A percentile compares a stretch with the other conserved stretches of the same genome.
phyloP scores from a whole-genome alignment of 2,329 filamentous ascomycete species.

The Pleomassaria siparia region DNA sequence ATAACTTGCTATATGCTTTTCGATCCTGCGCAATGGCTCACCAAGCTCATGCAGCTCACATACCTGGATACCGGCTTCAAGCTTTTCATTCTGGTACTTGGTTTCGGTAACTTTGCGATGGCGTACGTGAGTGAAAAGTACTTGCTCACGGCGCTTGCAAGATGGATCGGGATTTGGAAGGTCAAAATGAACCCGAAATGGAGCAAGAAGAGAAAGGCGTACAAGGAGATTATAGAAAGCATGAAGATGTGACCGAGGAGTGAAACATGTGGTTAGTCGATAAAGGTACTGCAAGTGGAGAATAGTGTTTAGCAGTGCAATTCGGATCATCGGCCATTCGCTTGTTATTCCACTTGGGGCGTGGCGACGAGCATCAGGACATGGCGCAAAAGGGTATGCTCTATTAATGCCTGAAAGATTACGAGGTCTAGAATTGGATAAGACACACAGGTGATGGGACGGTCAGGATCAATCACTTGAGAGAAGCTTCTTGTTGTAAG shows the following conservation, averaged over 20 bases:
- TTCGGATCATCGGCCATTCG: too few relatives aligned
- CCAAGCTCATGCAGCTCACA: conserved; percentile 81
- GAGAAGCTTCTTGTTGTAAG: too few relatives aligned
- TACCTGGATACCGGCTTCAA: conserved; percentile 72
- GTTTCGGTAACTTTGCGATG: conserved; percentile 65
- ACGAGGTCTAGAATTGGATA: too few relatives aligned
- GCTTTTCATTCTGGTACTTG: conserved; percentile 69
- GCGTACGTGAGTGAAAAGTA: conserved; percentile 73
- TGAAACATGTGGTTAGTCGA: background rate
- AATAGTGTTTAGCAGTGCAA: background rate
- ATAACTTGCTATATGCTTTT: conserved; percentile 81
- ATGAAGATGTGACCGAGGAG: conserved; percentile 25
- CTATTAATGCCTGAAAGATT: too few relatives aligned
- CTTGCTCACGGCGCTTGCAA: conserved; percentile 69
- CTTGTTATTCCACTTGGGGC: too few relatives aligned
- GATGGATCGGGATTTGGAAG: conserved; percentile 64
- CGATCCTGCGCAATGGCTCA: conserved; percentile 68
- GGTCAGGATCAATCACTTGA: too few relatives aligned
- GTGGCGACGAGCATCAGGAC: too few relatives aligned
- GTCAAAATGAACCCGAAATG: conserved; percentile 57
- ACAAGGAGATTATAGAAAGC: conserved; percentile 68
- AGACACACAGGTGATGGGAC: too few relatives aligned
- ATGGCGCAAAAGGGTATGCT: too few relatives aligned
- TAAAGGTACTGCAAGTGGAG: background rate
- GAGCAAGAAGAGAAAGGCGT: conserved; percentile 80